phyloP scores from a whole-genome alignment of 495 filamentous ascomycete genomes.

The Parathielavia appendiculata region DNA sequence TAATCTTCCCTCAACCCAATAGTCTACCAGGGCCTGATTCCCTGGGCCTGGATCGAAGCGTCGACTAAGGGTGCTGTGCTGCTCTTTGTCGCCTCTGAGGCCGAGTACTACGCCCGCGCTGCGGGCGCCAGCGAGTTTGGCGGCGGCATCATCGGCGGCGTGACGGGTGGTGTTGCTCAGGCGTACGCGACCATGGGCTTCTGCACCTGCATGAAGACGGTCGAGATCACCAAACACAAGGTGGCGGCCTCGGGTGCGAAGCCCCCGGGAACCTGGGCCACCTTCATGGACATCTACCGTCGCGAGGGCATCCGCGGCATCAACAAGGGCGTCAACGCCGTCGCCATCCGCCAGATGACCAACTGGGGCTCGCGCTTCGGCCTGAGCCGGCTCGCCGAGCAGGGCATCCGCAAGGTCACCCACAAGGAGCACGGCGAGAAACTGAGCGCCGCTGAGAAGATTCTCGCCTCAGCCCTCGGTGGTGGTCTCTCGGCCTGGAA shows the following conservation, averaged over 20 bases:
- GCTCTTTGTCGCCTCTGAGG: conserved; percentile 97
- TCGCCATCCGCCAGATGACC: conserved; percentile 96
- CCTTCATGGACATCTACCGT: conserved; percentile 96
- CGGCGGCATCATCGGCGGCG: conserved; percentile 84
- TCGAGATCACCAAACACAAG: conserved; percentile 98
- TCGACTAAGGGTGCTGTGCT: conserved; percentile 98
- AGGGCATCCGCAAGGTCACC: conserved; percentile 73
- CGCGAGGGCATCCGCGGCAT: conserved; percentile 92
- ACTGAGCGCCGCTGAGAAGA: conserved; percentile 78
- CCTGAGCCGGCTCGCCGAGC: conserved; percentile 82
- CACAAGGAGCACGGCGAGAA: conserved; percentile 75
- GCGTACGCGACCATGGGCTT: conserved; percentile 99
- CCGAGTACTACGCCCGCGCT: conserved; percentile 81
- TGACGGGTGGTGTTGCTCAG: conserved; percentile 91
- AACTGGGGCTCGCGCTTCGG: conserved; percentile 99
- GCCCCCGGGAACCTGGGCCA: conserved; percentile 80
- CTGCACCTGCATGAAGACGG: conserved; percentile 99
- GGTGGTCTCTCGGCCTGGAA: conserved; percentile 97
- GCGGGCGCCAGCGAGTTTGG: conserved; percentile 81
- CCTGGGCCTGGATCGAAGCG: conserved; percentile 99
- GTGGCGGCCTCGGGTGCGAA: conserved; percentile 75
- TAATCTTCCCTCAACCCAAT: conserved; percentile 19
- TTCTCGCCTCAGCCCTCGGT: conserved; percentile 78
- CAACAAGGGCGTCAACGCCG: conserved; percentile 97
- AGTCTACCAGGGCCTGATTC: conserved; percentile 99